Conservation (phyloP, 2,329 filamentous ascomycete genomes). For the Colletotrichum higginsianum region DNA sequence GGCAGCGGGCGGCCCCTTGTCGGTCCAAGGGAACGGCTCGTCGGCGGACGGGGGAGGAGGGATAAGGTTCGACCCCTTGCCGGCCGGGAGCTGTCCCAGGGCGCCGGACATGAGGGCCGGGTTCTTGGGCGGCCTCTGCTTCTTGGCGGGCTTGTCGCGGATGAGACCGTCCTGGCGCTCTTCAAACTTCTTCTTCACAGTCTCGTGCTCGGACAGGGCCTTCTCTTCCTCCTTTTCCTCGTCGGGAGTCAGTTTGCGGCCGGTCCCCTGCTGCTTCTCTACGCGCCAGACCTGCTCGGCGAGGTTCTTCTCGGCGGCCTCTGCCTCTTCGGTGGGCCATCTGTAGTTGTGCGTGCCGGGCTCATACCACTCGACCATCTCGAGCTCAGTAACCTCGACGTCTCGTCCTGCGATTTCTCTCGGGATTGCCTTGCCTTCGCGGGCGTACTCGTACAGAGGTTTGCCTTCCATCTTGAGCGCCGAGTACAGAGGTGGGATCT, state of each 20-base stretch:
- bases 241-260: slow-evolving; percentile 66
- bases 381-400: slow-evolving; percentile 83
- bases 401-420: slow-evolving; percentile 85
- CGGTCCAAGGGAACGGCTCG: slow-evolving; percentile 70
- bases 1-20: slow-evolving; percentile 80
- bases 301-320: slow-evolving; percentile 80
- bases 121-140: slow-evolving; percentile 53
- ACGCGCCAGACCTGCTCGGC: slow-evolving; percentile 80
- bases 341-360: slow-evolving; percentile 84
- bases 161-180: slow-evolving; percentile 71
- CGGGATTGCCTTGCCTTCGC: slow-evolving; percentile 89
- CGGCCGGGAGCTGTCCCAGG: slow-evolving; percentile 65
- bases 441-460: slow-evolving; percentile 94
- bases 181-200: slow-evolving; percentile 71
- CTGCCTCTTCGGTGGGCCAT: slow-evolving; percentile 86
- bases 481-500: slow-evolving; percentile 93
- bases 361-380: slow-evolving; percentile 88
- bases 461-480: slow-evolving; percentile 95
- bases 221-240: slow-evolving; percentile 70
- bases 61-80: slow-evolving; percentile 68
- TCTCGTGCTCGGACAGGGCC: slow-evolving; percentile 69
- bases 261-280: slow-evolving; percentile 68
- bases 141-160: slow-evolving; percentile 62
- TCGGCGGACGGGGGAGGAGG: slow-evolving; percentile 62
- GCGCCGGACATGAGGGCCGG: slow-evolving; percentile 71